Evolutionary conservation across 2,329 filamentous ascomycete genomes (phyloP), one percentile per base, ranked within the genome.

Genomic region (Thelonectria blattea): DNA sequence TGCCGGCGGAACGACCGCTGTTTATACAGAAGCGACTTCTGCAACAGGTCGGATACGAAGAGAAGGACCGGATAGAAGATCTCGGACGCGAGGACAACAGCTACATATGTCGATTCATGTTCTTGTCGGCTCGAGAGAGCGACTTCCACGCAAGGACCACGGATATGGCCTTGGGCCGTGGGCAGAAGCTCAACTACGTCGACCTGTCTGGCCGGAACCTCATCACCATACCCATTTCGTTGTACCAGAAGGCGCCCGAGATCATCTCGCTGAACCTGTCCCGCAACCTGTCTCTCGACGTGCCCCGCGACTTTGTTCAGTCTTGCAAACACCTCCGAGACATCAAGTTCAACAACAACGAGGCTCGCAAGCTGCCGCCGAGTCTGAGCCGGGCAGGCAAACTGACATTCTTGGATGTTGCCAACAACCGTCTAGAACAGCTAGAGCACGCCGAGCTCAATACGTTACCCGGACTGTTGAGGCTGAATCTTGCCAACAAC

Each of bases 31-130:
- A 97, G 77, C 85, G 89, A 49, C 83, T 99, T 17, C 80, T 99
- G 17, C 90, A 97, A 75, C 93, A 97, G 77, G 91, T 94, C 54
- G 95, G 95, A 10, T 99, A 98, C 72, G 89, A 91, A 58, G 88
- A 92, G 32, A 87, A 87, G 57, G 95, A 99, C 75, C 88, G 88
- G 41, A 88, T 99, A 47, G 94, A 97, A 74, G 95, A 98, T 64
- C 87, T 99, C 53, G 95, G 95, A 27, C 88, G 95, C 58, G 95
- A 99, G 76, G 95, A 99, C 79, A 97, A 98, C 75, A 96, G 93
- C 73, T 99, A 98, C 70, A 84, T 99, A 12, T 96, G 93, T 73
- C 91, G 95, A 6, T 98, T 99, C 78, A 92, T 95, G 61, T 99
- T 99, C 76, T 81, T 97, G 60, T 93, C 94, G 15, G 90, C 91